A percentile compares a stretch with the other conserved stretches of the same genome.
phyloP scores from a whole-genome alignment of 768 basidiomycete species.

The Lactifluus pinguis region DNA sequence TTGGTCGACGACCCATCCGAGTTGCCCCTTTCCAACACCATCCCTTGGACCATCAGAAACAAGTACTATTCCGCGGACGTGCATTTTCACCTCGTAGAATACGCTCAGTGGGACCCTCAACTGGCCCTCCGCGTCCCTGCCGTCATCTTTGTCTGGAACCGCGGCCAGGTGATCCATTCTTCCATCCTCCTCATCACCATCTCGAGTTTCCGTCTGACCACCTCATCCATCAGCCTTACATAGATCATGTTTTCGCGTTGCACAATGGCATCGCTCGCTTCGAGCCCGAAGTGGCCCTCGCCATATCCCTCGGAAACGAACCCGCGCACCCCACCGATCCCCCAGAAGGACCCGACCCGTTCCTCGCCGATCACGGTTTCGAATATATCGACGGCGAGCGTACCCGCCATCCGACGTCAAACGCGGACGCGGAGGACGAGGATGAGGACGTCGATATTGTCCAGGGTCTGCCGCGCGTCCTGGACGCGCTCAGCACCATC shows the following conservation, averaged over 20 bases:
- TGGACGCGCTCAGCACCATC: slow-evolving; percentile 76
- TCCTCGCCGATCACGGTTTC: slow-evolving; percentile 60
- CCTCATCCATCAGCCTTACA: slow-evolving; percentile 39
- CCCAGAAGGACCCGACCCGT: slow-evolving; percentile 48
- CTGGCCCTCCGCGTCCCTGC: slow-evolving; percentile 50
- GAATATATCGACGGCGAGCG: slow-evolving; percentile 61
- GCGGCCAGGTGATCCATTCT: slow-evolving; percentile 44
- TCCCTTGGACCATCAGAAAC: slow-evolving; percentile 73
- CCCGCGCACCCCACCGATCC: slow-evolving; percentile 22
- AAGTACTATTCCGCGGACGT: slow-evolving; percentile 77
- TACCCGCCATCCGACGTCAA: neutral
- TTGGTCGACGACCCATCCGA: slow-evolving; percentile 14
- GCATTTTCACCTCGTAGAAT: slow-evolving; percentile 48
- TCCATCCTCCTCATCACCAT: neutral
- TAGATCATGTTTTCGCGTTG: slow-evolving; percentile 44
- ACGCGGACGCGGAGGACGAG: neutral
- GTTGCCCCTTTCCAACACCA: slow-evolving; percentile 9
- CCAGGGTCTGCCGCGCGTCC: slow-evolving; percentile 51
- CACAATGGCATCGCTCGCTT: slow-evolving; percentile 39
- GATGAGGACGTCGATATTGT: slow-evolving; percentile 14
- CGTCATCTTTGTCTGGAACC: slow-evolving; percentile 61
- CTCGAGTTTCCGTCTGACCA: neutral
- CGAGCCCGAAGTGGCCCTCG: slow-evolving; percentile 65
- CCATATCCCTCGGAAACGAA: slow-evolving; percentile 41
- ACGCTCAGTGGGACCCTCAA: slow-evolving; percentile 35